Conservation (phyloP, 2,329 filamentous ascomycete genomes). For the Sporothrix sp. region DNA sequence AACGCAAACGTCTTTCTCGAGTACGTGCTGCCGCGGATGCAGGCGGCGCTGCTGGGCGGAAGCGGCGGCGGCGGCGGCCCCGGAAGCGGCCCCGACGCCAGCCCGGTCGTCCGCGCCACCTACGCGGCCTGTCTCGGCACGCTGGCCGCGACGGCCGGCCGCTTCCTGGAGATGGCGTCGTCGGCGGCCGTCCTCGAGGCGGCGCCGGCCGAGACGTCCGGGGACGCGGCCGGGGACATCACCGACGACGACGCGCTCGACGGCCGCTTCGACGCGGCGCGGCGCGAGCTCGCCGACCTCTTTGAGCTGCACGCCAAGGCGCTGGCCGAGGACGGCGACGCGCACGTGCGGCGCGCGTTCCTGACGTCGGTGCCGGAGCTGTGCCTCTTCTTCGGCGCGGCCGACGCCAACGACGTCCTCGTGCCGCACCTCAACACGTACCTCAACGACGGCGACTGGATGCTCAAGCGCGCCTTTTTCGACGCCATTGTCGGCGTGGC, state of each 20-base stretch:
- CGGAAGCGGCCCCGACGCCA: constrained; percentile 9
- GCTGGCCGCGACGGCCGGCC: constrained; percentile 72
- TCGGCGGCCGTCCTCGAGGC: constrained; percentile 7
- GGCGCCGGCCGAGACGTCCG: constrained; percentile 31
- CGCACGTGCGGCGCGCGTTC: constrained; percentile 81
- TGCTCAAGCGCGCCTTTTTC: constrained; percentile 92
- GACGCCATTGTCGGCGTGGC: constrained; percentile 91
- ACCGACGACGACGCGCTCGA: constrained; percentile 41
- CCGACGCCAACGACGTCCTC: constrained; percentile 91
- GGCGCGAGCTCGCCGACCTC: constrained; percentile 67
- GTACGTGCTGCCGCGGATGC: constrained; percentile 56
- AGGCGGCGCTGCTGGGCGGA: constrained; percentile 40
- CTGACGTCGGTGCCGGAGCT: constrained; percentile 83
- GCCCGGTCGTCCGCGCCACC: constrained; percentile 67
- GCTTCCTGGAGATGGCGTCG: constrained; percentile 64
- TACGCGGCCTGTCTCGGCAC: constrained; percentile 90
- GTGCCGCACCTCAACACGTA: constrained; percentile 95
- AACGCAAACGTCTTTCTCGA: constrained; percentile 61
- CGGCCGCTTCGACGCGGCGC: constrained; percentile 72
- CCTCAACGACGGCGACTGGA: constrained; percentile 92
- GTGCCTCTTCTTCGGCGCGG: constrained; percentile 88
- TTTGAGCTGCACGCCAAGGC: constrained; percentile 86
- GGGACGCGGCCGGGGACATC: not conserved
- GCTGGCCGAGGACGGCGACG: constrained; percentile 76
- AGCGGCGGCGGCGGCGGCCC: not conserved